Evolutionary conservation across 2,329 filamentous ascomycete species (phyloP), one percentile per base, ranked within the genome.

Genomic region (Colletotrichum eleusines): DNA sequence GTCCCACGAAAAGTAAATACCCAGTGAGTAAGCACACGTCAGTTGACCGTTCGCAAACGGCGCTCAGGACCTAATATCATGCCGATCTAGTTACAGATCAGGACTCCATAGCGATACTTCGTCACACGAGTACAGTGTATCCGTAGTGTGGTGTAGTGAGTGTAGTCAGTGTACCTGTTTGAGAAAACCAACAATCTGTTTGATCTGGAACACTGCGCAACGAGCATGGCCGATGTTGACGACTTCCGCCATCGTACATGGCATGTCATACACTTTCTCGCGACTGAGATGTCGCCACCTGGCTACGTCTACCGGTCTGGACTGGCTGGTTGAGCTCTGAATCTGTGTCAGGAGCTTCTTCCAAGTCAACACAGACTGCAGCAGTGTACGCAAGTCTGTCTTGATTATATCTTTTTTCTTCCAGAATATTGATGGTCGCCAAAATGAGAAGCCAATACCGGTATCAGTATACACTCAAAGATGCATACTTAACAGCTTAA

Each of bases 31-130:
- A 14, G 3, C 18, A 62, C 26, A n/a, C n/a, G n/a, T 33, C 31
- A 38, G 14, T 50, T 50, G 58, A 14, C 58, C 58, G 20, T 61
- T 61, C 28, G 31, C 44, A 50, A 50, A 35, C n/a, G 44, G 23
- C 44, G 44, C 44, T 46, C 28, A 26, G 31, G n/a, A 16, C 33
- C 20, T 5, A 2, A 20, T 38, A 38, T 38, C 20, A 38, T 16
- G 31, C n/a, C 11, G 20, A 35, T 16, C n/a, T n/a, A 16, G 31
- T 55, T 20, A 38, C 31, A 55, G 20, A 23, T 6, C 31, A 55
- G 12, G 31, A 12, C 20, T 14, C 5, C 18, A 38, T 31, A 31
- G 6, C 28, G 5, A n/a, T 8, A 5, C 4, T 18, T 35, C 20
- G 31, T 54, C 6, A n/a, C 51, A 35, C 31, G 5, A n/a, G n/a